Percentiles rank a stretch among this genome's conserved stretches.
These are phyloP conservation scores for Leccinum incarnatum DNA, from an alignment of 768 basidiomycete species.

Conservation along the genomic window DNA sequence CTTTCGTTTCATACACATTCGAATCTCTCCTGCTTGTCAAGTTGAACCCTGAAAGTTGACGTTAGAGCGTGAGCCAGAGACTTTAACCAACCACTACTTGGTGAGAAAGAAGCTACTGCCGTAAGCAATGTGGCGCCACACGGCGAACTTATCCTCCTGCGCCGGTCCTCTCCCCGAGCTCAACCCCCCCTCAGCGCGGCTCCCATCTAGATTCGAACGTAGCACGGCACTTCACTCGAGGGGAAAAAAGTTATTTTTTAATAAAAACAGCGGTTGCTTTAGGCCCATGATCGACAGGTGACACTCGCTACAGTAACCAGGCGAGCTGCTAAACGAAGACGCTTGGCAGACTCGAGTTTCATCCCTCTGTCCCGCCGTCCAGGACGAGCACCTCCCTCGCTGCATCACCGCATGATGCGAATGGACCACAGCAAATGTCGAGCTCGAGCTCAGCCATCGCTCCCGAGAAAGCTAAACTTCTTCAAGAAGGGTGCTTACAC, in stretches of 20 bases:
- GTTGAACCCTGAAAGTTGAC: slow-evolving; percentile 8
- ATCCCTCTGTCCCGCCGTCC: slow-evolving; percentile 4
- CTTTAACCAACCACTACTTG: background rate
- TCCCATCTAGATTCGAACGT: background rate
- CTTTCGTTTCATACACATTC: background rate
- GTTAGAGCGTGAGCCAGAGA: slow-evolving; percentile 16
- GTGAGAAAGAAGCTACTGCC: slow-evolving; percentile 10
- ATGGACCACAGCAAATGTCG: background rate
- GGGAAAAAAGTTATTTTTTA: background rate
- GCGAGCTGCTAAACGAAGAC: slow-evolving; percentile 6
- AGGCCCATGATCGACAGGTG: slow-evolving; percentile 8
- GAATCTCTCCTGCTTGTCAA: background rate
- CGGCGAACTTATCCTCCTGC: slow-evolving; percentile 13
- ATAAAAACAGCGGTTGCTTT: background rate
- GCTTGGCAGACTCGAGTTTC: background rate
- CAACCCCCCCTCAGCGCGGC: background rate
- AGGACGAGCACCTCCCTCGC: slow-evolving; percentile 1
- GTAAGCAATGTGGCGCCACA: slow-evolving; percentile 20
- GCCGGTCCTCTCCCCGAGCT: background rate
- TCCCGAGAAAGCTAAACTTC: background rate
- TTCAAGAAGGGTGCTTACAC: slow-evolving; percentile 4
- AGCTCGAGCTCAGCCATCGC: background rate
- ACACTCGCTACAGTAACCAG: background rate
- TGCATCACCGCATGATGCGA: background rate
- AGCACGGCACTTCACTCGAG: background rate